These are phyloP conservation scores for Geopyxis carbonaria DNA, from an alignment of 495 filamentous ascomycete genomes.

Conservation along the genomic window DNA sequence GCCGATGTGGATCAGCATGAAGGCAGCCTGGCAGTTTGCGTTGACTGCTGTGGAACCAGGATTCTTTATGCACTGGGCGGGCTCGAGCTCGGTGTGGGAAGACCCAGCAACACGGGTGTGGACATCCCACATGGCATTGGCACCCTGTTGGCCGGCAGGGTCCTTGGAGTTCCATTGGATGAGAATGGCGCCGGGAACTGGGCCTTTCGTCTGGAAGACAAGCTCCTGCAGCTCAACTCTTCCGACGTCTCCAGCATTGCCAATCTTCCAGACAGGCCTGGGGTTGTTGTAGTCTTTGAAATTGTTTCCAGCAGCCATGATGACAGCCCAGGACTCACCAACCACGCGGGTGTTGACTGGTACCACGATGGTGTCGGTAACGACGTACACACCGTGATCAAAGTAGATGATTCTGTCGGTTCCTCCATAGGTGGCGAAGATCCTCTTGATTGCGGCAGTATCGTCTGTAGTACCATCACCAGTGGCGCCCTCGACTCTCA, in stretches of 20 bases:
- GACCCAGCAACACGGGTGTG: constrained; percentile 76
- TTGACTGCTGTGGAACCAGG: constrained; percentile 39
- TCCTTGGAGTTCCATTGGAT: constrained; percentile 91
- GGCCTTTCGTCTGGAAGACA: constrained; percentile 57
- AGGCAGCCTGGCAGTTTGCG: constrained; percentile 48
- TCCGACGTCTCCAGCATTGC: constrained; percentile 58
- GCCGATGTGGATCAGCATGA: constrained; percentile 69
- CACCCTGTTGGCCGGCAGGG: constrained; percentile 47
- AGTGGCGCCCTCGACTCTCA: constrained; percentile 58
- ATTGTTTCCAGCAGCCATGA: constrained; percentile 63
- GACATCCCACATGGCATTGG: constrained; percentile 93
- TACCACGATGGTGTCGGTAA: constrained; percentile 67
- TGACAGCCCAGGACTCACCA: constrained; percentile 76
- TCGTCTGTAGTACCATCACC: constrained; percentile 60
- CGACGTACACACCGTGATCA: constrained; percentile 73
- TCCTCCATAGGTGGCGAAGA: constrained; percentile 44
- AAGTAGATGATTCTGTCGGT: constrained; percentile 58
- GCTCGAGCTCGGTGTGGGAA: constrained; percentile 62
- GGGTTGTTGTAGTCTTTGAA: constrained; percentile 61
- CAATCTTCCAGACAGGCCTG: constrained; percentile 55
- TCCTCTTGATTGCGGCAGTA: constrained; percentile 49
- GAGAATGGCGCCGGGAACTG: constrained; percentile 71
- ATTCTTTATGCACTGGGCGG: constrained; percentile 55
- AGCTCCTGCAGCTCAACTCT: constrained; percentile 73
- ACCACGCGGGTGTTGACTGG: constrained; percentile 64